Conservation (phyloP, 352 stramenopile species). For the Phytophthora hibernalis region DNA sequence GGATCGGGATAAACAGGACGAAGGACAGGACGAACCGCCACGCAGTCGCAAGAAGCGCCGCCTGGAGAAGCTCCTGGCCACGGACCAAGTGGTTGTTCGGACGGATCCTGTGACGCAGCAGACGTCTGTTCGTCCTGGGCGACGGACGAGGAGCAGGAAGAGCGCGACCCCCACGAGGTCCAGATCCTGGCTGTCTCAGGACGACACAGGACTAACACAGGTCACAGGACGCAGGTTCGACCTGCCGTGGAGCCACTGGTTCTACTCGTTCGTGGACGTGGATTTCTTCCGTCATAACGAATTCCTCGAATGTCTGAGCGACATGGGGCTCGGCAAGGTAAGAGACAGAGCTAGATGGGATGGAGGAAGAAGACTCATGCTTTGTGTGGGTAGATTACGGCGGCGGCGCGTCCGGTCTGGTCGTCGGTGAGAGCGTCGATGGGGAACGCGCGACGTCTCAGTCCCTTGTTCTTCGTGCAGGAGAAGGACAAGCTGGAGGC, state of each 20-base stretch:
- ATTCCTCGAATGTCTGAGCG: conserved; percentile 74
- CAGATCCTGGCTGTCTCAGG: conserved; percentile 28
- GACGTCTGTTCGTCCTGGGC: no score
- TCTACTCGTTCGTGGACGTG: conserved; percentile 67
- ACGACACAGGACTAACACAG: conserved; percentile 16
- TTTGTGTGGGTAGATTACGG: conserved; percentile 39
- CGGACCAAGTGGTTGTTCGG: conserved; percentile 43
- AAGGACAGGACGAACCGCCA: neutral
- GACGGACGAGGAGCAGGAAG: conserved; percentile 20
- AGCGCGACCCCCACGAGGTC: neutral
- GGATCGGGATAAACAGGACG: conserved; percentile 1
- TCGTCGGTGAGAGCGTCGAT: conserved; percentile 80
- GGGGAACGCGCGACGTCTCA: conserved; percentile 74
- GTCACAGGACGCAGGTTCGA: conserved; percentile 45
- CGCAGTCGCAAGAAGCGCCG: conserved; percentile 55
- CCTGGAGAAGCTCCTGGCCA: conserved; percentile 49
- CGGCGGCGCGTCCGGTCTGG: conserved; percentile 71
- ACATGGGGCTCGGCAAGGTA: conserved; percentile 74
- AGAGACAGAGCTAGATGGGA: neutral
- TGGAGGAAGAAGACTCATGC: neutral
- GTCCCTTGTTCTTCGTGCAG: conserved; percentile 65
- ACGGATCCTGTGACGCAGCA: conserved; percentile 6
- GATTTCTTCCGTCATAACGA: conserved; percentile 84
- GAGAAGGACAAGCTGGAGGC: conserved; percentile 73
- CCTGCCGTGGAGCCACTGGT: conserved; percentile 77